These are phyloP conservation scores for Glycyrrhiza uralensis DNA, from an alignment of 306 rosid genomes.

Conservation along the genomic window DNA sequence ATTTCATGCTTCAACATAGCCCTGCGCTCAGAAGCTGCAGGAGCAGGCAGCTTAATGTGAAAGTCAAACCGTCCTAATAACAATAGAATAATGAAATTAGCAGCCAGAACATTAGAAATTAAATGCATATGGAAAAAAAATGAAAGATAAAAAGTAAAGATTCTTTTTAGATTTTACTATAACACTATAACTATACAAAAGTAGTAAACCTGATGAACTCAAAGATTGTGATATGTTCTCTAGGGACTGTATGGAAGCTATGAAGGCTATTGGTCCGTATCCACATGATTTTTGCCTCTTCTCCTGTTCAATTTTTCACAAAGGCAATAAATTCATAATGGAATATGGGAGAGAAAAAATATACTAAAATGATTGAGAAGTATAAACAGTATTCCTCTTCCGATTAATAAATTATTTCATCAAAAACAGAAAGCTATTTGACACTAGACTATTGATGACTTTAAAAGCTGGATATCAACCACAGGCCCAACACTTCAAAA, in stretches of 20 bases:
- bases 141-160: not conserved
- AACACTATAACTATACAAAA: conserved; percentile 7
- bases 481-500: not conserved
- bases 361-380: not conserved
- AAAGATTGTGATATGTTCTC: conserved; percentile 76
- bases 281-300: conserved; percentile 70
- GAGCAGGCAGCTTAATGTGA: conserved; percentile 84
- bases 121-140: conserved; percentile 3
- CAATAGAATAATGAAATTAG: conserved; percentile 17
- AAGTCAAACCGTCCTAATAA: conserved; percentile 84
- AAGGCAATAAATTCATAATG: conserved; percentile 9
- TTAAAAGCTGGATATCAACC: not conserved
- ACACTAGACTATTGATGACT: conserved; percentile 2
- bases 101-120: conserved; percentile 19
- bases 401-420: not conserved
- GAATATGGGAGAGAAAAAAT: conserved; percentile 1
- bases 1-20: conserved; percentile 90
- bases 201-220: conserved; percentile 82
- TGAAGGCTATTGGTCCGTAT: conserved; percentile 76
- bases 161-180: not conserved
- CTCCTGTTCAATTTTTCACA: conserved; percentile 45
- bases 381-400: not conserved
- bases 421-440: not conserved
- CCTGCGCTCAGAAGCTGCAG: conserved; percentile 79
- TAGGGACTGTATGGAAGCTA: conserved; percentile 64